phyloP scores from a whole-genome alignment of 441 rosid genomes.

The Hypseocharis bilobata region DNA sequence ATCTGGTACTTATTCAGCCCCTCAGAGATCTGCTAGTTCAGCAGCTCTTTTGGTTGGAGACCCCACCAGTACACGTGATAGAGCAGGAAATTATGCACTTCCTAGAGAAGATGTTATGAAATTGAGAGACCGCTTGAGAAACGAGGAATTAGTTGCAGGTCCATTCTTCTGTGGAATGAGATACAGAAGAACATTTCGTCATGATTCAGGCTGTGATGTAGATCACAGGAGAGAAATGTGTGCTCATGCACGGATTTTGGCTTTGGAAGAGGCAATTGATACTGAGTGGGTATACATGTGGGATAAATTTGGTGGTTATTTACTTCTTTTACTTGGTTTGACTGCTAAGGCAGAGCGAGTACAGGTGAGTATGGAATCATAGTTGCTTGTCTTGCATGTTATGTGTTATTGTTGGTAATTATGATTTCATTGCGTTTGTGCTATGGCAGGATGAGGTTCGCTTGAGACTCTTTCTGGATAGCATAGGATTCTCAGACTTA shows the following conservation, averaged over 20 bases:
- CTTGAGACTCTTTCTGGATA: slow-evolving; percentile 92
- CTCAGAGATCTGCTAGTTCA: slow-evolving; percentile 99
- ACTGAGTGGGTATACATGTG: slow-evolving; percentile 99
- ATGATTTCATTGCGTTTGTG: slow-evolving; percentile 10
- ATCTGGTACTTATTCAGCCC: slow-evolving; percentile 98
- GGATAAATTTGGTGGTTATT: slow-evolving; percentile 99
- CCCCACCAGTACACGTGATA: slow-evolving; percentile 88
- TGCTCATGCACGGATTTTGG: slow-evolving; percentile 94
- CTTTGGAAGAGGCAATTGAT: slow-evolving; percentile 99
- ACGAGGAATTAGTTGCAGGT: slow-evolving; percentile 83
- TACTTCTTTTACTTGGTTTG: slow-evolving; percentile 90
- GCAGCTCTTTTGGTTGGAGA: slow-evolving; percentile 98
- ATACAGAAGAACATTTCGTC: slow-evolving; percentile 47
- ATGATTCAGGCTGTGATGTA: slow-evolving; percentile 49
- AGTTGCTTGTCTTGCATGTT: slow-evolving; percentile 15
- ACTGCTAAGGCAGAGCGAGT: slow-evolving; percentile 96
- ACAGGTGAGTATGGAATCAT: slow-evolving; percentile 50
- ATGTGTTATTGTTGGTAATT: slow-evolving; percentile 14
- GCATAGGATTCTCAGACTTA: slow-evolving; percentile 95
- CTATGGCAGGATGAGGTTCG: slow-evolving; percentile 88
- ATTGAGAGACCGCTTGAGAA: slow-evolving; percentile 88
- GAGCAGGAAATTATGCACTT: slow-evolving; percentile 94
- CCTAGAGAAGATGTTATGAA: slow-evolving; percentile 99
- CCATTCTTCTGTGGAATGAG: slow-evolving; percentile 65
- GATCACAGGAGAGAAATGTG: slow-evolving; percentile 97